Evolutionary conservation across 352 stramenopile species (phyloP).

Genomic region (Phytophthora cryptogea): DNA sequence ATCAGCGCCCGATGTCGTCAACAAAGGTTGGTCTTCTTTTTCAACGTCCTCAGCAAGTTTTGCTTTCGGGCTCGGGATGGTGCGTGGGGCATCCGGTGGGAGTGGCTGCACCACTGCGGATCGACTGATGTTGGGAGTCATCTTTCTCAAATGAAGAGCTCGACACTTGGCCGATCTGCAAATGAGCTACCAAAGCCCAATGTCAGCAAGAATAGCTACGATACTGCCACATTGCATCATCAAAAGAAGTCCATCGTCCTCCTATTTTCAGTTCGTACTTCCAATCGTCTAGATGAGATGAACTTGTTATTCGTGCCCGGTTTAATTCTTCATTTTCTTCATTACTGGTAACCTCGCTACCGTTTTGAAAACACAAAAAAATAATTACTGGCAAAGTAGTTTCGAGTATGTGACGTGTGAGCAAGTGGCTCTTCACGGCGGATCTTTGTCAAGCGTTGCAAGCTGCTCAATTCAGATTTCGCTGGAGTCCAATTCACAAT

Average conservation of each 20-base stretch:
- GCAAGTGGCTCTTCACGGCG: constrained; percentile 19
- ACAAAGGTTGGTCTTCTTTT: constrained; percentile 27
- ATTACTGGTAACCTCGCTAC: neutral
- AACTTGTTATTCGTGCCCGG: neutral
- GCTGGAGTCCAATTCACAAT: constrained; percentile 21
- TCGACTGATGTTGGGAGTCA: constrained; percentile 8
- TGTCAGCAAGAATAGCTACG: constrained; percentile 18
- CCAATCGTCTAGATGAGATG: constrained; percentile 27
- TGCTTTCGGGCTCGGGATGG: constrained; percentile 14
- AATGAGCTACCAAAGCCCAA: constrained; percentile 8
- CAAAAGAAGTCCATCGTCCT: neutral
- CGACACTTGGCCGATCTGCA: constrained; percentile 1
- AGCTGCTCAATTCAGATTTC: constrained; percentile 7
- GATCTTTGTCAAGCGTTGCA: constrained; percentile 28
- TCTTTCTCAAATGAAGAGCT: neutral
- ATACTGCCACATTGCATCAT: neutral
- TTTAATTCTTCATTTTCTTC: neutral
- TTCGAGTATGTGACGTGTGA: constrained; percentile 15
- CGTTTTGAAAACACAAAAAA: no score
- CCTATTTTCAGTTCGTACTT: constrained; percentile 33
- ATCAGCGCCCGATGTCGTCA: constrained; percentile 13
- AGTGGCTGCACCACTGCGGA: constrained; percentile 19
- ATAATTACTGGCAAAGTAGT: neutral
- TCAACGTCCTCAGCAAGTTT: constrained; percentile 16
- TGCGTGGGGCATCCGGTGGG: constrained; percentile 16